These are phyloP conservation scores for Epichloe brachyelytri DNA, from an alignment of 2,329 filamentous ascomycete genomes.

Conservation along the genomic window DNA sequence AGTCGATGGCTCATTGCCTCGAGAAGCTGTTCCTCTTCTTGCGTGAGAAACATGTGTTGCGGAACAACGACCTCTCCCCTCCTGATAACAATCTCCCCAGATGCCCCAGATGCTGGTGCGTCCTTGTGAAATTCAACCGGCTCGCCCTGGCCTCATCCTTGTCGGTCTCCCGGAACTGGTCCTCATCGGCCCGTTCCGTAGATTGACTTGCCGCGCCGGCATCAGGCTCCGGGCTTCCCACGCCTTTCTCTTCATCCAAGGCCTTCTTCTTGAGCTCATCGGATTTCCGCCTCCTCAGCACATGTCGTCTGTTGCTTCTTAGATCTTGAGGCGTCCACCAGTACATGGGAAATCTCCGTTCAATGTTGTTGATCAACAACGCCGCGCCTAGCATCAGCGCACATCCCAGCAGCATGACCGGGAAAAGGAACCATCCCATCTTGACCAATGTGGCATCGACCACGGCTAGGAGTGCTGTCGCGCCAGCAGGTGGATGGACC, in stretches of 20 bases:
- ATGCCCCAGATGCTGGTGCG: constrained; percentile 4
- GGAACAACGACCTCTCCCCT: constrained; percentile 22
- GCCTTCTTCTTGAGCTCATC: constrained; percentile 3
- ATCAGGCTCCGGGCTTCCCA: background rate
- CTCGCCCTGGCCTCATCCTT: constrained; percentile 1
- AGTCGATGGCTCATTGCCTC: constrained; percentile 21
- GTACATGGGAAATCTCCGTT: constrained; percentile 52
- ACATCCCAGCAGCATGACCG: constrained; percentile 47
- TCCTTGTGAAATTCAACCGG: constrained; percentile 7
- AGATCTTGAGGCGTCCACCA: constrained; percentile 48
- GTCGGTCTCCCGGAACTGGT: too few relatives aligned
- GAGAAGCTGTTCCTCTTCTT: constrained; percentile 23
- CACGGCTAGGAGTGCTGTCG: constrained; percentile 58
- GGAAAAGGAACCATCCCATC: constrained; percentile 58
- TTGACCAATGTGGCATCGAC: constrained; percentile 37
- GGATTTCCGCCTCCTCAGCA: constrained; percentile 5
- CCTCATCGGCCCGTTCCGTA: background rate
- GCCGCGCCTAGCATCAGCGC: constrained; percentile 49
- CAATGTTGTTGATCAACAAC: constrained; percentile 55
- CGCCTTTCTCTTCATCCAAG: constrained; percentile 6
- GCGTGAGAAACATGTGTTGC: constrained; percentile 22
- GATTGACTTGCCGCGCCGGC: constrained; percentile 8
- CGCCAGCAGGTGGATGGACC: constrained; percentile 61
- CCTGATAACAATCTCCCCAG: constrained; percentile 21
- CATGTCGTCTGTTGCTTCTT: constrained; percentile 4